Conservation (phyloP, 495 filamentous ascomycete species). For the Acidiella bohemica region DNA sequence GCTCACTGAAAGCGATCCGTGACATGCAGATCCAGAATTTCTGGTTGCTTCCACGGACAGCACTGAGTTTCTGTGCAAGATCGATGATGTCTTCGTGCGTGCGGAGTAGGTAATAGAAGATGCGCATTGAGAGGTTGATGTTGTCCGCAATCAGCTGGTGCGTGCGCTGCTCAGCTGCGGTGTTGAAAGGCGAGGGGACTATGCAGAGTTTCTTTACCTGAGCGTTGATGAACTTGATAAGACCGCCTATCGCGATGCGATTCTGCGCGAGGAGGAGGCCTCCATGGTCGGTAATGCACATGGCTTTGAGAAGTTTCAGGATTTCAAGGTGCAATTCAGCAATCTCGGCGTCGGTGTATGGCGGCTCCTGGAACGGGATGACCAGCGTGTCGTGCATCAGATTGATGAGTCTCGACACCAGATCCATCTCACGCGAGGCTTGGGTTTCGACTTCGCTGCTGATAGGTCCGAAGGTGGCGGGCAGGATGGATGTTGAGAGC, state of each 20-base stretch:
- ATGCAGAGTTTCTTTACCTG: conserved; percentile 49
- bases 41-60: conserved; percentile 45
- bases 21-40: conserved; percentile 54
- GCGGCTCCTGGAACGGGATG: conserved; percentile 34
- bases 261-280: conserved; percentile 41
- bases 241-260: conserved; percentile 40
- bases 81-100: conserved; percentile 37
- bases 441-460: conserved; percentile 26
- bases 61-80: conserved; percentile 43
- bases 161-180: not conserved
- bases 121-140: conserved; percentile 47
- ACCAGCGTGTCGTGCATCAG: conserved; percentile 45
- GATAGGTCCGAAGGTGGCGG: conserved; percentile 48
- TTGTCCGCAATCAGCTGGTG: conserved; percentile 29
- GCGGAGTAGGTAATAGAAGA: conserved; percentile 44
- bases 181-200: conserved; percentile 16
- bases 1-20: conserved; percentile 53
- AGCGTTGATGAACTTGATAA: conserved; percentile 51
- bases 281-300: conserved; percentile 39
- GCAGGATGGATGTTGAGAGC: conserved; percentile 45
- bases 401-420: conserved; percentile 46
- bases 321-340: conserved; percentile 44
- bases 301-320: conserved; percentile 39
- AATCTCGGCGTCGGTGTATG: conserved; percentile 38
- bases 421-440: conserved; percentile 43